Evolutionary conservation across 208 protist genomes (phyloP), one percentile per base, ranked within the genome.

Genomic region (Crithidia bombi): DNA sequence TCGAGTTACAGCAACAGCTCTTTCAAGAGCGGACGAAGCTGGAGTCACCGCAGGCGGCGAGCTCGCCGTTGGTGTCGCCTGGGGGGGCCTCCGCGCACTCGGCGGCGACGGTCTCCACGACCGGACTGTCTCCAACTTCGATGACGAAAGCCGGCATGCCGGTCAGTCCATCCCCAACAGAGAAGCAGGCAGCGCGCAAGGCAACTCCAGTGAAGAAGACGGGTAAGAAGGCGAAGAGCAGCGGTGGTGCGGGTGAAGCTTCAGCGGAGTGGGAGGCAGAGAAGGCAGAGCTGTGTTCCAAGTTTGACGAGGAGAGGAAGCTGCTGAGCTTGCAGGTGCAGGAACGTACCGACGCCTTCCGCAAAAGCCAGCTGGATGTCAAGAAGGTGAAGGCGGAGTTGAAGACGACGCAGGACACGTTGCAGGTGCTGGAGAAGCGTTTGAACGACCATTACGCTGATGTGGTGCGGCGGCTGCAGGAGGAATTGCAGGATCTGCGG

Each of bases 401-500:
- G 43, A 78, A 79, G 65, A 14, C 33, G 5, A 30, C 38, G 25
- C 63, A 68, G 43, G 68, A 73, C 0, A 30, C 62, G 33, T 50
- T 69, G 63, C 28, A 52, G 35, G 17, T n/a, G 25, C 15, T 65
- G 35, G 73, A 74, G 59, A 68, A 66, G 67, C 61, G 36, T 0
- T 38, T 78, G 17, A 50, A 72, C 38, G 62, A 69, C 35, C 59
- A 79, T 25, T 68, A 82, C 11, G 65, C 44, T 7, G 77, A 73
- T 5, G 62, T 47, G 19, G 59, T 66, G 68, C 32, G 69, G n/a
- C 63, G 62, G 1, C 47, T 83, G 44, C 63, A 79, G 72, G 65
- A 67, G 6, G 57, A 70, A 50, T 26, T 72, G 55, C 61, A 65
- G 25, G 52, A 79, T 36, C 10, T 75, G 58, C 64, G 30, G 21